These are phyloP conservation scores for Cladophialophora immunda DNA, from an alignment of 2,329 filamentous ascomycete genomes.

Conservation along the genomic window DNA sequence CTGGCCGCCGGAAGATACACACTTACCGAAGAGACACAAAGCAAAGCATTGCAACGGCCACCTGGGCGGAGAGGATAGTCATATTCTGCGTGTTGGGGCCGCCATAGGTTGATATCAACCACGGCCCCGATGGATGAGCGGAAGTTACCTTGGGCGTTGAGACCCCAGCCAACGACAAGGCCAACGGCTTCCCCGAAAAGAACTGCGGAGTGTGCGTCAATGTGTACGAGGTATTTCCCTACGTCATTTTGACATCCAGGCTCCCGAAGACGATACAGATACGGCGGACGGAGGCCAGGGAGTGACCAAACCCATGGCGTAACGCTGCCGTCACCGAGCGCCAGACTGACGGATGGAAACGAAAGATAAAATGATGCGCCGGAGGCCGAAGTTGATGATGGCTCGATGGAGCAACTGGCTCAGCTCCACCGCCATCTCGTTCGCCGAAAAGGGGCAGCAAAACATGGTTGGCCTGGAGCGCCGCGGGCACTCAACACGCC, in stretches of 20 bases:
- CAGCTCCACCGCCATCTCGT: background rate
- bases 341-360: background rate
- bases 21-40: constrained; percentile 1
- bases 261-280: background rate
- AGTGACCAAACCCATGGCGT: background rate
- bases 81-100: constrained; percentile 10
- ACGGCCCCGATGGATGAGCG: background rate
- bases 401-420: background rate
- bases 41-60: constrained; percentile 2
- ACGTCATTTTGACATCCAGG: constrained; percentile 20
- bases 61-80: background rate
- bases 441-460: background rate
- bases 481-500: background rate
- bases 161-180: constrained; percentile 3
- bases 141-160: constrained; percentile 7
- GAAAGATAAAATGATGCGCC: background rate
- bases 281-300: background rate
- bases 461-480: background rate
- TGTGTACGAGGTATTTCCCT: constrained; percentile 16
- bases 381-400: background rate
- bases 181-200: background rate
- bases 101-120: constrained; percentile 8
- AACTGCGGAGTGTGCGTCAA: background rate
- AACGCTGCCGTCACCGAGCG: background rate
- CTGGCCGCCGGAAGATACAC: background rate